Base-by-base conservation (phyloP, 2,329 filamentous ascomycete genomes). In the Penicillium corylophilum region DNA sequence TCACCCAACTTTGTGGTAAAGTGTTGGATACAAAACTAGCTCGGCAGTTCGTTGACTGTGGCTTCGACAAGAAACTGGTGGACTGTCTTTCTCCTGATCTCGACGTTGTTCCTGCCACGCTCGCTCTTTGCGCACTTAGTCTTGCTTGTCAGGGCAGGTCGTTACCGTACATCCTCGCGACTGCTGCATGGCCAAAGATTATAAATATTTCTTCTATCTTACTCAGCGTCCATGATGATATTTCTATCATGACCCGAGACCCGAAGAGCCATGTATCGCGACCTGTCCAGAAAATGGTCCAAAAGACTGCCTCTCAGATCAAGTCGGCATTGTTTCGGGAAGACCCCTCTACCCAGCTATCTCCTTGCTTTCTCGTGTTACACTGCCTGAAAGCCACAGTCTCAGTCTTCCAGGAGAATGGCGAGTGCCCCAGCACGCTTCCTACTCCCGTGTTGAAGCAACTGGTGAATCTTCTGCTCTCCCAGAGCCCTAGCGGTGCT, bases 21-120 rank as follows among this genome's bases (percentile, higher is more conserved):
- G 70, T 85, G 50, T 59, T 72, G 3, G 77, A 77, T 33, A 44
- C 65, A 20, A 62, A 64, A n/a, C 72, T 74, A 48, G 61, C 64
- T 28, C 65, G 63, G n/a, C 70, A 71, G 26, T 91, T 96, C 62
- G 79, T 88, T 18, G 86, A 91, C 55, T 86, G 90, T 59, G 83
- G 84, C 6, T 83, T 88, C 50, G 88, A 90, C 55, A 80, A 84
- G 48, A 82, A 81, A 26, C 76, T 96, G 15, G 81, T 90, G 46
- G 77, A 81, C 40, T 80, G 82, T 38, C 76, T 88, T 9, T 79
- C 77, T 1, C 75, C 77, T 44, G 82, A 87, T 62, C 71, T 77
- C 1, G 87, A 91, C 64, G 58, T 66, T 31, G 52, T 74, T 16
- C 66, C 65, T 20, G 53, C 57, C 13, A 65, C 66, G 13, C 57